phyloP scores from a whole-genome alignment of 257 asterid species.

The Linaria vulgaris region DNA sequence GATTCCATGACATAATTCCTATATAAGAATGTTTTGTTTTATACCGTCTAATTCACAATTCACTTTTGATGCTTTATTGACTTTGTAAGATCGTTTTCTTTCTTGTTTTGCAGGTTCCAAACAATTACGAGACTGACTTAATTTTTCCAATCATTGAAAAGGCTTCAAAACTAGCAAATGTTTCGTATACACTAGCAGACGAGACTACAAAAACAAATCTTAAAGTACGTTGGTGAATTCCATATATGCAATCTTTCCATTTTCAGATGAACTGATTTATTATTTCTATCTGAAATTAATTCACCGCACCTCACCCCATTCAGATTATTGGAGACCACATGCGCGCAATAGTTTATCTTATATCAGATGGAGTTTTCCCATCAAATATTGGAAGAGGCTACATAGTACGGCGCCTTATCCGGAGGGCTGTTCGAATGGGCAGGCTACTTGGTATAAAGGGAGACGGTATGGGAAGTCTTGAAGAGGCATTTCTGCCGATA shows the following conservation, averaged over 20 bases:
- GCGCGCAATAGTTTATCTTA: conserved; percentile 91
- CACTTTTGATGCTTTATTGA: neutral
- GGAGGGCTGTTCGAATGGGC: conserved; percentile 87
- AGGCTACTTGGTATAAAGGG: conserved; percentile 85
- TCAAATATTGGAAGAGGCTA: conserved; percentile 96
- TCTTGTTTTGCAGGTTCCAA: conserved; percentile 83
- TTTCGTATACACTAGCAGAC: conserved; percentile 62
- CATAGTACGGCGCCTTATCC: conserved; percentile 87
- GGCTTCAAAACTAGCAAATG: conserved; percentile 74
- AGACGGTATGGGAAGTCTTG: conserved; percentile 60
- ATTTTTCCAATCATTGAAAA: conserved; percentile 83
- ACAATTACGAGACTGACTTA: conserved; percentile 90
- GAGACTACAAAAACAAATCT: conserved; percentile 67
- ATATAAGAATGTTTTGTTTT: neutral
- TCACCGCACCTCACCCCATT: neutral
- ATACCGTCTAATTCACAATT: neutral
- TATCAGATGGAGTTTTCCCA: conserved; percentile 93
- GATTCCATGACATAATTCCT: neutral
- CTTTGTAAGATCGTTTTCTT: conserved; percentile 8
- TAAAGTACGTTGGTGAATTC: conserved; percentile 48
- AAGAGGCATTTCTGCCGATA: conserved; percentile 79
- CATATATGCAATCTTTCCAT: conserved; percentile 17
- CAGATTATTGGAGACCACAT: conserved; percentile 96
- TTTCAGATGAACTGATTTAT: conserved; percentile 10
- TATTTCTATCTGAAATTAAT: conserved; percentile 23